Base-by-base conservation (phyloP, 1,284 basidiomycete genomes). In the Boletus smithii region DNA sequence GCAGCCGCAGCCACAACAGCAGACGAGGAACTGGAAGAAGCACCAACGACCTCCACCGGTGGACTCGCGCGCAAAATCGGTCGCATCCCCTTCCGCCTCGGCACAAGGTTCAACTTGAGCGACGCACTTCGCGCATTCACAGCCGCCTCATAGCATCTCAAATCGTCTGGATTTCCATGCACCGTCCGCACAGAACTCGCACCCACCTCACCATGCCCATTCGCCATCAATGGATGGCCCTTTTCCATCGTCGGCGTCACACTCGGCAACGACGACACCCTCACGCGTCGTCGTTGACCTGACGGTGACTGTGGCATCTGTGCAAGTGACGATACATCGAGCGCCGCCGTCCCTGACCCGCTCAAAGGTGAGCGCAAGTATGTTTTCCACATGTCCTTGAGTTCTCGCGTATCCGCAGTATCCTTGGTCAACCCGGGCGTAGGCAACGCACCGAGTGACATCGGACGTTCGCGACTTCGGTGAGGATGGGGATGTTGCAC, bases 341-440 rank as follows among this genome's bases (percentile, higher is more conserved):
- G 36, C 30, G 44, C 50, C 8, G 53, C 53, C 13, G 58, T 46
- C 30, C 50, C 56, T 0, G 62, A 45, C 9, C 68, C 69, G 33
- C 73, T 75, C n/a, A 83, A 62, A 20, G 85, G 85, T 16, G 83
- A 88, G 37, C 79, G 74, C 69, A 88, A 76, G 58, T 83, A 88
- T 56, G 79, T 73, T 65, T 76, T 85, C 87, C 86, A 89, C 57
- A 87, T 81, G 46, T 88, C 83, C 42, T 74, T 71, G 58, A 86
- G 59, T 55, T 87, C 82, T 50, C 74, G 71, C 53, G 72, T 69
- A 39, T 83, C 82, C 26, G 65, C 78, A 0, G n/a, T 10, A 71
- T 56, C 74, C 64, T 53, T 71, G 61, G 23, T 46, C 18, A 52
- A 36, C 4, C 56, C 60, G 0, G 66, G 58, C 10, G 58, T 61